phyloP scores from a whole-genome alignment of 2,329 filamentous ascomycete genomes.

The Septoria petroselini region DNA sequence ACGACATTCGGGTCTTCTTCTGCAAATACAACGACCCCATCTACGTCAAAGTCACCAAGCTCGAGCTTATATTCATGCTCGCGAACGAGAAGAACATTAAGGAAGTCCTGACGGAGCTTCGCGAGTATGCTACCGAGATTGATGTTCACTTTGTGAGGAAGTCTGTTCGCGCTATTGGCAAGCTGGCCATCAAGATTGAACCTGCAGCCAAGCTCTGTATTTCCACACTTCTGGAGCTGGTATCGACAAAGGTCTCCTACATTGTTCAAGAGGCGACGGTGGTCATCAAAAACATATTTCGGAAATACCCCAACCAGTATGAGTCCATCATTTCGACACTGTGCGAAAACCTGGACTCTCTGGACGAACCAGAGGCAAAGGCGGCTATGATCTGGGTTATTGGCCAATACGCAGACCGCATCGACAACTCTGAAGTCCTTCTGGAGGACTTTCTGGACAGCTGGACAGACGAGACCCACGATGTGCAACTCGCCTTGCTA shows the following conservation, averaged over 20 bases:
- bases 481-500: constrained; percentile 89
- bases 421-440: constrained; percentile 91
- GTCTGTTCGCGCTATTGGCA: constrained; percentile 93
- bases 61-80: constrained; percentile 98
- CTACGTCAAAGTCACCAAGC: constrained; percentile 98
- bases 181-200: constrained; percentile 98
- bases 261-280: constrained; percentile 99
- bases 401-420: constrained; percentile 93
- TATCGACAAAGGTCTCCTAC: constrained; percentile 97
- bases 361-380: constrained; percentile 97
- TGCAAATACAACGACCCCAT: constrained; percentile 99
- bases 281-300: constrained; percentile 97
- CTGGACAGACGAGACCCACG: constrained; percentile 90
- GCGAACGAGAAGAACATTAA: constrained; percentile 93
- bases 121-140: constrained; percentile 96
- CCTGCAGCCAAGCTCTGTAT: constrained; percentile 88
- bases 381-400: constrained; percentile 99
- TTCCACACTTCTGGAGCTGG: constrained; percentile 84
- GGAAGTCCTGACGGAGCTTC: constrained; percentile 86
- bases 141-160: constrained; percentile 98
- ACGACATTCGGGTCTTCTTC: constrained; percentile 98
- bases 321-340: constrained; percentile 95
- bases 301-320: constrained; percentile 98
- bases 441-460: constrained; percentile 93
- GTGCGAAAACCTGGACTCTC: constrained; percentile 91